Base-by-base conservation (phyloP, 129 eudicot genomes). In the Chrysanthemum lavandulifolium region DNA sequence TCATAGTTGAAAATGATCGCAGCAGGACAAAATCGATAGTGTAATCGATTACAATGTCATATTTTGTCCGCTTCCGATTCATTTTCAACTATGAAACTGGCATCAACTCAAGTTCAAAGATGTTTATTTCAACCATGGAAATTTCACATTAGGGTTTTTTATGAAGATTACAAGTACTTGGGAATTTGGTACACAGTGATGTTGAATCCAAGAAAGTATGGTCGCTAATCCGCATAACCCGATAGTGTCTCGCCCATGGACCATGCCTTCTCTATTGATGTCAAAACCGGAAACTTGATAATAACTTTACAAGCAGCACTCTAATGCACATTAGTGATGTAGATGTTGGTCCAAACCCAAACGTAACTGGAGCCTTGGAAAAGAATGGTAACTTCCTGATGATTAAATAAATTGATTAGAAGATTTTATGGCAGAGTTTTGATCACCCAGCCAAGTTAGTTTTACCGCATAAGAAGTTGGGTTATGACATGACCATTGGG, bases 401-500 rank as follows among this genome's bases (percentile, higher is more conserved):
- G 12, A 54, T 62, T 33, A 49, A 60, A 3, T 27, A 58, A 69
- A 61, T 10, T 12, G 77, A 80, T 36, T 27, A 65, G 21, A 61
- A 43, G 45, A 61, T 70, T 47, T 68, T 82, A 21, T 82, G 80
- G 86, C 76, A 73, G 52, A 77, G 86, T 52, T 82, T 82, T 82
- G 76, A 82, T 73, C 25, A 79, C 64, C 83, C 79, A 1, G 67
- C 79, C 6, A 61, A 79, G 10, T 67, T 67, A 16, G 73, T 79
- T 64, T 54, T 78, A 73, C 86, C 86, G 0, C 80, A 80, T 21
- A 82, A 78, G 86, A 82, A 78, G 51, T 79, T 82, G 4, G 82
- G 85, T 23, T 56, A 31, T 45, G 66, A 68, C 72, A 29, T 1
- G 25, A 45, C 14, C 43, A 60, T 67, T 6, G 36, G 72, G 1